Base-by-base conservation (phyloP, 257 asterid genomes). In the Anisodus acutangulus region DNA sequence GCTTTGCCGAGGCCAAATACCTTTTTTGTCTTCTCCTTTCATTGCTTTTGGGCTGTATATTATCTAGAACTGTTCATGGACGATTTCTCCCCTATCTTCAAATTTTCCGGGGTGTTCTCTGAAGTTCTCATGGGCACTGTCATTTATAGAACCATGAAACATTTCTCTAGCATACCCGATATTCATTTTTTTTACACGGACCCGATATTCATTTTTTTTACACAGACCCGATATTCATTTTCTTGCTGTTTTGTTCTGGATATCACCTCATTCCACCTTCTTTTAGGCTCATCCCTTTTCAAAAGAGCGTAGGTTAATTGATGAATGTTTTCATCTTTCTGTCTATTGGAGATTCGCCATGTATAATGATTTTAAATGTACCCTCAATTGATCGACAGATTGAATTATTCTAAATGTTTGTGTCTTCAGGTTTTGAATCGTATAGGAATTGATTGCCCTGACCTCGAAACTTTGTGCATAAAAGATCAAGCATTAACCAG, bases 401-500 rank as follows among this genome's bases (percentile, higher is more conserved):
- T 69, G 54, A 45, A 51, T 26, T 54, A 41, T 59, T 57, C 79
- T 68, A 60, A 78, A 64, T 86, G 55, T 79, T 66, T 39, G 82
- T 70, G 12, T 35, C 84, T 83, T 83, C 64, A 72, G 90, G 93
- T 95, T 85, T 87, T 95, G 53, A 92, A 90, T 64, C 93, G 95
- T 66, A 55, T 83, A 84, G 91, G 95, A 76, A 83, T 95, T 37
- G 94, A 90, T 82, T 94, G 98, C 86, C 86, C 93, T 22, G 97
- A 94, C 88, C 94, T 94, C 68, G 97, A 95, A 78, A 85, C 91
- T 31, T 83, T 93, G 80, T 87, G 91, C 92, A 88, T 95, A 55
- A 94, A 93, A 88, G 98, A 94, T 91, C 97, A 91, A 92, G 94
- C 97, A 60, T 88, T 95, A 91, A 92, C 92, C 53, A 93, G 83